phyloP scores from a whole-genome alignment of 306 rosid species.

The Dicorynia guianensis region DNA sequence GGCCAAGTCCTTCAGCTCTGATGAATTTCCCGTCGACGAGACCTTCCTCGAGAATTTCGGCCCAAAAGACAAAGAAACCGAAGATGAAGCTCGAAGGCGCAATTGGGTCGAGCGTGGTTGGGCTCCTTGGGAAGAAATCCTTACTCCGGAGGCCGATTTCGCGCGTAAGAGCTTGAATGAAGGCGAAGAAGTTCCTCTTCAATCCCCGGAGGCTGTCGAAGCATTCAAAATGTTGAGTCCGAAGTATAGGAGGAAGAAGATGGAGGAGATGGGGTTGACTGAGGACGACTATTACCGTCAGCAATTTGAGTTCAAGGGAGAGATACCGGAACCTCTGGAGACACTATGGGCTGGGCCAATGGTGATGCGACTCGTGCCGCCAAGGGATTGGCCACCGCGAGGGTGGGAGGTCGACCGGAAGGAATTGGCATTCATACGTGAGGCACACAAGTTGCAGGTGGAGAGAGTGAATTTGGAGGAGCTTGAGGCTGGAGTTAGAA shows the following conservation, averaged over 20 bases:
- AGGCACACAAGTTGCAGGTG: constrained; percentile 69
- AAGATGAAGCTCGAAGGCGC: constrained; percentile 83
- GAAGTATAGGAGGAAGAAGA: constrained; percentile 73
- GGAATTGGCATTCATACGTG: constrained; percentile 85
- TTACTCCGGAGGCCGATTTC: constrained; percentile 86
- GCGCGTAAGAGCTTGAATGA: constrained; percentile 88
- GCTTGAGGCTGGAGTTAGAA: constrained; percentile 53
- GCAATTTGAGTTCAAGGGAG: constrained; percentile 83
- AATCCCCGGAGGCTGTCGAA: constrained; percentile 87
- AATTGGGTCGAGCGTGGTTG: constrained; percentile 96
- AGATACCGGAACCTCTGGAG: constrained; percentile 73
- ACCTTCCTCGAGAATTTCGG: constrained; percentile 60
- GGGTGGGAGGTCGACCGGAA: constrained; percentile 88
- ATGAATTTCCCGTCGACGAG: constrained; percentile 98
- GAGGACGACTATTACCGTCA: constrained; percentile 70
- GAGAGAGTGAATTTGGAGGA: constrained; percentile 68
- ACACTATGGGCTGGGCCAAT: constrained; percentile 74
- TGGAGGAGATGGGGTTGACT: constrained; percentile 80
- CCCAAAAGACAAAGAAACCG: constrained; percentile 75
- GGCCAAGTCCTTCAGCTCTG: constrained; percentile 66
- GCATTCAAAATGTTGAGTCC: constrained; percentile 89
- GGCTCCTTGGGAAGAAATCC: constrained; percentile 98
- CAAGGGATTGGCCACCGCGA: constrained; percentile 96
- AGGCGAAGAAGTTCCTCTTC: constrained; percentile 89
- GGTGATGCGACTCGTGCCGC: constrained; percentile 72